These are phyloP conservation scores for Allium cepa DNA, from an alignment of 106 monocot species.

Conservation along the genomic window DNA sequence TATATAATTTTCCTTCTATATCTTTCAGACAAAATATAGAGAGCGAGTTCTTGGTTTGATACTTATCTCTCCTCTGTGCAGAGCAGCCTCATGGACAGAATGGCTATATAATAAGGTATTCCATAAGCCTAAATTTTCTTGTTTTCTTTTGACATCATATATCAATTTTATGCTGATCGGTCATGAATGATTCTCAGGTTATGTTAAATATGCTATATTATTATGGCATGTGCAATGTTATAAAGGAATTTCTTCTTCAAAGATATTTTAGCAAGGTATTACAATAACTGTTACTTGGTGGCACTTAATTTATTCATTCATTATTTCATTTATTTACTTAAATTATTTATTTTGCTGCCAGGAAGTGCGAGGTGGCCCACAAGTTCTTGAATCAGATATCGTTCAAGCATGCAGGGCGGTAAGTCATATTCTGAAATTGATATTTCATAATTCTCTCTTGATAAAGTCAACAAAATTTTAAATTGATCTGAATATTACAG, in stretches of 20 bases:
- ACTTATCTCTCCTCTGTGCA: slow-evolving; percentile 71
- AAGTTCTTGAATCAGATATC: slow-evolving; percentile 56
- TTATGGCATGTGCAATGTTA: slow-evolving; percentile 72
- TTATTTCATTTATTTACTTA: not conserved
- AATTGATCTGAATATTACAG: slow-evolving; percentile 17
- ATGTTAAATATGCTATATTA: slow-evolving; percentile 70
- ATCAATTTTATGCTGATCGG: not conserved
- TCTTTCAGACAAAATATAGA: slow-evolving; percentile 45
- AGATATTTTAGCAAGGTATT: slow-evolving; percentile 87
- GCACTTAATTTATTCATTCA: no score
- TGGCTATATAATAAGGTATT: slow-evolving; percentile 73
- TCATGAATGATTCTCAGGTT: slow-evolving; percentile 26
- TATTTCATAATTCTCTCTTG: no score
- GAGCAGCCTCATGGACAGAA: slow-evolving; percentile 79
- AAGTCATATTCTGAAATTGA: slow-evolving; percentile 9
- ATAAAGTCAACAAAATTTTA: no score
- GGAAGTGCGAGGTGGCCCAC: slow-evolving; percentile 60
- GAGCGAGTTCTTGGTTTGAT: slow-evolving; percentile 60
- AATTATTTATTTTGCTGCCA: slow-evolving; percentile 5
- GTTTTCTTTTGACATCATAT: not conserved
- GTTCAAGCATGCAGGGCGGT: slow-evolving; percentile 76
- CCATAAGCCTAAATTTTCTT: not conserved
- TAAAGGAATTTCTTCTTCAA: slow-evolving; percentile 62
- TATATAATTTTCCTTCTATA: no score
- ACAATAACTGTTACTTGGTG: not conserved